Evolutionary conservation across 2,329 filamentous ascomycete genomes (phyloP).

Genomic region (Amauroascus niger): DNA sequence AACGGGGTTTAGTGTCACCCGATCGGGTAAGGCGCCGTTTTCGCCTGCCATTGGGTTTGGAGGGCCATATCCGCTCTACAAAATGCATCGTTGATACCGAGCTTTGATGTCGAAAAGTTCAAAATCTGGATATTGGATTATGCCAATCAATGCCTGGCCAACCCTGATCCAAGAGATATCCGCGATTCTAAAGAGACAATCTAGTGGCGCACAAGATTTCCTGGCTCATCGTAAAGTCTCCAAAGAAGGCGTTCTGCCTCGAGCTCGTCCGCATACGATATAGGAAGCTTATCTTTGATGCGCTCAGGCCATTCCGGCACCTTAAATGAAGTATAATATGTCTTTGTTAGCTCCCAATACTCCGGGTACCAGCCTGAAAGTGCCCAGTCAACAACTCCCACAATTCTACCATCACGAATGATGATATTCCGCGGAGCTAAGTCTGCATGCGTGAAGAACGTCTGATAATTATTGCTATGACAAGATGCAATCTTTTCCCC

Average conservation of each 20-base stretch:
- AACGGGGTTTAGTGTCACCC: too few species aligned
- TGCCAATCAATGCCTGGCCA: not conserved
- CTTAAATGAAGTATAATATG: slow-evolving; percentile 13
- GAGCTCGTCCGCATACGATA: slow-evolving; percentile 14
- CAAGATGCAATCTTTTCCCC: slow-evolving; percentile 14
- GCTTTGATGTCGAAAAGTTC: slow-evolving; percentile 11
- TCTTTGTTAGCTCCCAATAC: slow-evolving; percentile 20
- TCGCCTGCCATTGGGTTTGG: slow-evolving; percentile 13
- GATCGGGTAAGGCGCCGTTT: too few species aligned
- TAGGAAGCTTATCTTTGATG: slow-evolving; percentile 14
- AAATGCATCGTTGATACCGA: slow-evolving; percentile 9
- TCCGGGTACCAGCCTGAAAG: slow-evolving; percentile 21
- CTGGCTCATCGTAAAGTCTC: slow-evolving; percentile 15
- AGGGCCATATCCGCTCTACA: slow-evolving; percentile 9
- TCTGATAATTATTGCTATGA: slow-evolving; percentile 13
- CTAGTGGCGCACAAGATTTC: slow-evolving; percentile 12
- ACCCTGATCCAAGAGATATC: slow-evolving; percentile 7
- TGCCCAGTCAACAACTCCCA: slow-evolving; percentile 22
- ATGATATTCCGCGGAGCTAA: slow-evolving; percentile 23
- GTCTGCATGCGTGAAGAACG: slow-evolving; percentile 22
- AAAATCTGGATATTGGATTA: slow-evolving; percentile 11
- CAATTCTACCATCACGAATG: slow-evolving; percentile 17
- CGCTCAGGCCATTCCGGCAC: slow-evolving; percentile 12
- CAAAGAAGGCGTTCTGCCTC: slow-evolving; percentile 14
- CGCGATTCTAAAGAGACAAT: slow-evolving; percentile 8